Conservation (phyloP, 2,329 filamentous ascomycete species). For the Alternaria metachromatica region DNA sequence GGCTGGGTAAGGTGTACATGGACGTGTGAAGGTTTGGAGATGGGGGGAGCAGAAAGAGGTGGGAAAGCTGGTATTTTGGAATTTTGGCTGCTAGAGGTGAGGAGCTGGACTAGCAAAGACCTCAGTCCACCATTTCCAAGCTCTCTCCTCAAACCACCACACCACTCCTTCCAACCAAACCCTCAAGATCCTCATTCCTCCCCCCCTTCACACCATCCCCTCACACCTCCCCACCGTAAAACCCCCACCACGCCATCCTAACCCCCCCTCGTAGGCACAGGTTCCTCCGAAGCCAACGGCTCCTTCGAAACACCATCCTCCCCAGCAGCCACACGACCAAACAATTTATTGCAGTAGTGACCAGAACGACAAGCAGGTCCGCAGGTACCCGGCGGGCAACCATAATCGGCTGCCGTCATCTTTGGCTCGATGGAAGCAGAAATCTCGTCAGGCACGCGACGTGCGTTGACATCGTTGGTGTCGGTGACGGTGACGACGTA, state of each 20-base stretch:
- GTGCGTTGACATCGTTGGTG: neutral
- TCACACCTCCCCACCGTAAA: too few species aligned
- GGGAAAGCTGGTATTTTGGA: too few species aligned
- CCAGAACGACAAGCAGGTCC: neutral
- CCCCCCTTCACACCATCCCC: too few species aligned
- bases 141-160: neutral
- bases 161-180: neutral
- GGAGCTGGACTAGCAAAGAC: too few species aligned
- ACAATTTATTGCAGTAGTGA: neutral
- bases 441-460: fast-evolving
- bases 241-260: neutral
- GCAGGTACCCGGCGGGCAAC: neutral
- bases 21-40: too few species aligned
- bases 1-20: too few species aligned
- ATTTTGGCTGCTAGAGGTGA: too few species aligned
- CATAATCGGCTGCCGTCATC: neutral
- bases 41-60: too few species aligned
- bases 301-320: neutral
- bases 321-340: neutral
- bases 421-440: neutral
- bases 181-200: neutral
- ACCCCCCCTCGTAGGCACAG: neutral
- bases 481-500: neutral
- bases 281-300: neutral
- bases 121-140: neutral